Conservation (phyloP, 768 basidiomycete species). For the Nidularia pulvinata region DNA sequence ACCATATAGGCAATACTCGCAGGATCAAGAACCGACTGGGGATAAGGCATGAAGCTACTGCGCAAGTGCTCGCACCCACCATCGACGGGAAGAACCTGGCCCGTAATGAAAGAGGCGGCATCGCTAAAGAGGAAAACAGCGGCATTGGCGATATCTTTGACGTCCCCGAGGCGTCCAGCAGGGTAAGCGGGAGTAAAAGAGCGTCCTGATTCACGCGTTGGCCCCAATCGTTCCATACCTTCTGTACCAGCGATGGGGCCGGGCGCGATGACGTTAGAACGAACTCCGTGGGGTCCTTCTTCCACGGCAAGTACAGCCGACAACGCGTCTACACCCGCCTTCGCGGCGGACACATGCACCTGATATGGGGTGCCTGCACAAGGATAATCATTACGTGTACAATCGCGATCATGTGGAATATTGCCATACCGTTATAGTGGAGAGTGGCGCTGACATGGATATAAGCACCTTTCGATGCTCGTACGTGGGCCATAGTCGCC, state of each 20-base stretch:
- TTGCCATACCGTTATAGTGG: constrained; percentile 71
- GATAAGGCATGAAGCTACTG: constrained; percentile 53
- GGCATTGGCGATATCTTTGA: constrained; percentile 69
- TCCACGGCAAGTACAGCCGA: constrained; percentile 88
- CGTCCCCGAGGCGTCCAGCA: constrained; percentile 53
- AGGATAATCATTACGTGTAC: constrained; percentile 7
- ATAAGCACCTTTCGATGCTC: constrained; percentile 76
- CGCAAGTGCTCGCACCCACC: constrained; percentile 62
- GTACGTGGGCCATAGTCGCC: constrained; percentile 78
- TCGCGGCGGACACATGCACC: constrained; percentile 93
- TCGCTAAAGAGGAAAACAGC: constrained; percentile 83
- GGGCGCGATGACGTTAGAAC: constrained; percentile 86
- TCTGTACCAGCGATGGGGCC: constrained; percentile 84
- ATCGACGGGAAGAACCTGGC: constrained; percentile 73
- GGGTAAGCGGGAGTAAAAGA: too few species aligned
- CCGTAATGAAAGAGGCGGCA: constrained; percentile 76
- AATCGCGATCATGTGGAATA: constrained; percentile 2
- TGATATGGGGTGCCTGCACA: constrained; percentile 76
- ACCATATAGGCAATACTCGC: constrained; percentile 46
- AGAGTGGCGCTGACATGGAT: constrained; percentile 89
- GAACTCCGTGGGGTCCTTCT: constrained; percentile 93
- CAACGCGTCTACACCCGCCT: constrained; percentile 91
- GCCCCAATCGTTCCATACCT: constrained; percentile 60
- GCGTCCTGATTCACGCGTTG: constrained; percentile 16
- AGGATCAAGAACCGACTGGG: constrained; percentile 62